A percentile compares a stretch with the other conserved stretches of the same genome.
These are phyloP conservation scores for Echria macrotheca DNA, from an alignment of 495 filamentous ascomycete species.

Conservation along the genomic window DNA sequence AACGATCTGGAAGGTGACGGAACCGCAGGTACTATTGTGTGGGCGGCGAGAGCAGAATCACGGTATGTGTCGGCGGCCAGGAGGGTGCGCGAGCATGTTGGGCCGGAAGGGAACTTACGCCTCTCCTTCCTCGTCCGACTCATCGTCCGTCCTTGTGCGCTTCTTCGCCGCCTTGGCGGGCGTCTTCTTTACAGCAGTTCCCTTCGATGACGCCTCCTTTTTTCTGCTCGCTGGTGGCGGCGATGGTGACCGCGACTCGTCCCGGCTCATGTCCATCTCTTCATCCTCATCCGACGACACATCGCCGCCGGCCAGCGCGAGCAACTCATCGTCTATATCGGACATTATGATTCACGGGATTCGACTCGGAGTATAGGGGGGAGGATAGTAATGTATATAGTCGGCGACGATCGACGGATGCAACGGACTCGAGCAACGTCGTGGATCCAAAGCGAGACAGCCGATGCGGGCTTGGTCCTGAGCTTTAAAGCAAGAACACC, in stretches of 20 bases:
- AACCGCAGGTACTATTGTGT: too few relatives aligned
- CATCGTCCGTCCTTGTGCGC: constrained; percentile 52
- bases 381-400: neutral
- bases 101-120: constrained; percentile 59
- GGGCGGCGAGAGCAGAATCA: too few relatives aligned
- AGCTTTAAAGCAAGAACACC: too few relatives aligned
- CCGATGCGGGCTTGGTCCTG: too few relatives aligned
- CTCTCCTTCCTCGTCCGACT: constrained; percentile 75
- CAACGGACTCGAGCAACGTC: neutral
- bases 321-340: constrained; percentile 81
- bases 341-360: constrained; percentile 41
- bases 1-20: too few relatives aligned
- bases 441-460: neutral
- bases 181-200: constrained; percentile 42
- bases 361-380: neutral
- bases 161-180: constrained; percentile 41
- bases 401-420: neutral
- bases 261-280: constrained; percentile 32
- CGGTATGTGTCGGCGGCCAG: too few relatives aligned
- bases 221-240: constrained; percentile 24
- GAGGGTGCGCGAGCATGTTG: too few relatives aligned
- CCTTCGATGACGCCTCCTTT: constrained; percentile 27
- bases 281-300: constrained; percentile 49
- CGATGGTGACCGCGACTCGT: constrained; percentile 25
- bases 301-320: constrained; percentile 72